These are phyloP conservation scores for Exophiala mesophila DNA, from an alignment of 2,329 filamentous ascomycete genomes.

Conservation along the genomic window DNA sequence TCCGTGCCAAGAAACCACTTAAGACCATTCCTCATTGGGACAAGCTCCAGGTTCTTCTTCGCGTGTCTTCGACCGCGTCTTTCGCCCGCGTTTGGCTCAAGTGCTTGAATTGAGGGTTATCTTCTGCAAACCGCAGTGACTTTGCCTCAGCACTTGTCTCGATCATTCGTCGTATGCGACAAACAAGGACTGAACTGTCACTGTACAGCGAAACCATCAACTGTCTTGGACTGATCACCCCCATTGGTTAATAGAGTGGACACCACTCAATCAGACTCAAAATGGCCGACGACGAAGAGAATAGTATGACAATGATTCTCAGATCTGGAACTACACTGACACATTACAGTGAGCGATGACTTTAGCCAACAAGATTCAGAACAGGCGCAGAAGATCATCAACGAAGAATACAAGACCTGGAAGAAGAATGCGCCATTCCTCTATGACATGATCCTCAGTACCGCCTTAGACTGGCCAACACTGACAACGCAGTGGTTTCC, in stretches of 20 bases:
- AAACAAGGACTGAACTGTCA: too few species aligned
- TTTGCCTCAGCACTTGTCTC: too few species aligned
- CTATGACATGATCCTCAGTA: constrained; percentile 95
- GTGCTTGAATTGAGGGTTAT: not conserved
- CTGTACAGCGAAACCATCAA: too few species aligned
- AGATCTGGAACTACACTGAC: not conserved
- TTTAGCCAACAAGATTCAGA: constrained; percentile 76
- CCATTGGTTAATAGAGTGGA: too few species aligned
- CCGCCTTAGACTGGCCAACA: constrained; percentile 93
- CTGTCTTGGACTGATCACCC: too few species aligned
- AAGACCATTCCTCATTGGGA: constrained; percentile 1
- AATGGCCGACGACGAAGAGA: constrained; percentile 28
- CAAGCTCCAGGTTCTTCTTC: not conserved
- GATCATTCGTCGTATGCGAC: too few species aligned
- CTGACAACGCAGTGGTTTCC: constrained; percentile 98
- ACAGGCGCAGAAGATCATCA: constrained; percentile 26
- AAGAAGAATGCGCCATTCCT: constrained; percentile 99
- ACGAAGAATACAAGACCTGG: constrained; percentile 95
- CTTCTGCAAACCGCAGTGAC: not conserved
- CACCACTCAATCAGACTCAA: not conserved
- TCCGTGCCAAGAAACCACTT: constrained; percentile 10
- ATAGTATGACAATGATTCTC: constrained; percentile 21
- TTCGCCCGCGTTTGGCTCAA: not conserved
- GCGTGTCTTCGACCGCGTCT: constrained; percentile 1
- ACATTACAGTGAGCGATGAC: constrained; percentile 44